Conservation (phyloP, 2,329 filamentous ascomycete genomes). For the Fusarium illudens region DNA sequence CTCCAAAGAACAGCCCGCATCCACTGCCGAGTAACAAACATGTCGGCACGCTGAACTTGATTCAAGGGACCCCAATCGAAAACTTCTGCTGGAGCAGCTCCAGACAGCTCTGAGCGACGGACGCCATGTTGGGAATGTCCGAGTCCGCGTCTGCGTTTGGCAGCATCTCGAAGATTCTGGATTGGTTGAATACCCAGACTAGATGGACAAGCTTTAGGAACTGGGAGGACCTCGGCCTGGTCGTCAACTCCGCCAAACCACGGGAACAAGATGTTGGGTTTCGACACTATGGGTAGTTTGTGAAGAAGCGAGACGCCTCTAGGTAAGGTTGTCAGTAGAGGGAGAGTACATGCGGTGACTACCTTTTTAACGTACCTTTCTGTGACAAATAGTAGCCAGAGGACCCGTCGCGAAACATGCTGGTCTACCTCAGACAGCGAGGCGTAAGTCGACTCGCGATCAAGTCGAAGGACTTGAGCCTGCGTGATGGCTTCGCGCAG, state of each 20-base stretch:
- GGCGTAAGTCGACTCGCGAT: slow-evolving; percentile 54
- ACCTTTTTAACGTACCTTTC: slow-evolving; percentile 45
- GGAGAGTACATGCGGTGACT: background rate
- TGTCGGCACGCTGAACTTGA: slow-evolving; percentile 59
- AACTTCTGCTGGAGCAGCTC: slow-evolving; percentile 54
- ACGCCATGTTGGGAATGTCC: slow-evolving; percentile 43
- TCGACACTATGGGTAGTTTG: slow-evolving; percentile 57
- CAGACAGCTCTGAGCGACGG: slow-evolving; percentile 46
- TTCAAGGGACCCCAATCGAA: slow-evolving; percentile 49
- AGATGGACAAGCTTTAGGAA: slow-evolving; percentile 59
- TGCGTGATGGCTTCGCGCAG: slow-evolving; percentile 61
- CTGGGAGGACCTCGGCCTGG: slow-evolving; percentile 55
- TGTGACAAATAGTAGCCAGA: slow-evolving; percentile 60
- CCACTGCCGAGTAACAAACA: slow-evolving; percentile 60
- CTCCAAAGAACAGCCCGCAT: slow-evolving; percentile 60
- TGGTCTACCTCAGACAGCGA: slow-evolving; percentile 50
- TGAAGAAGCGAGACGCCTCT: slow-evolving; percentile 61
- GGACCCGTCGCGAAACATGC: slow-evolving; percentile 55
- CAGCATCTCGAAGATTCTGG: slow-evolving; percentile 57
- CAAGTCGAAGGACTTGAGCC: slow-evolving; percentile 58
- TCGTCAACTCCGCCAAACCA: slow-evolving; percentile 48
- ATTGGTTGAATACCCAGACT: slow-evolving; percentile 61
- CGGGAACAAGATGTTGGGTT: slow-evolving; percentile 51
- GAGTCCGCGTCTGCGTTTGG: slow-evolving; percentile 49
- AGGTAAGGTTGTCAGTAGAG: slow-evolving; percentile 5